Conservation (phyloP, 176 grass and related monocot genomes). For the Hordeum marinum region DNA sequence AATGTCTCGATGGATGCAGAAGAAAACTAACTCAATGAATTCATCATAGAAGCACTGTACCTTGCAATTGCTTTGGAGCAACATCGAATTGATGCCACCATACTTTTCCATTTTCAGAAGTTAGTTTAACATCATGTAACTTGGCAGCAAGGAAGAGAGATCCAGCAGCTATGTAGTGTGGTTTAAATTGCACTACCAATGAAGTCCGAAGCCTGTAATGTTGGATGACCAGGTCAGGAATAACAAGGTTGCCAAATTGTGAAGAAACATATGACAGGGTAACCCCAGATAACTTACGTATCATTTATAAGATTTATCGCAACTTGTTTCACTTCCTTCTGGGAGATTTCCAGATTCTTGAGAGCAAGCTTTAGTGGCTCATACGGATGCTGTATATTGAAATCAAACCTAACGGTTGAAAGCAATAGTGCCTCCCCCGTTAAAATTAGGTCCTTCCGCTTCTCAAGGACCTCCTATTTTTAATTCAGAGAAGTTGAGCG, state of each 20-base stretch:
- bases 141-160: conserved; percentile 42
- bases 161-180: conserved; percentile 57
- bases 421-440: conserved; percentile 60
- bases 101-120: conserved; percentile 28
- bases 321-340: conserved; percentile 47
- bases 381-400: conserved; percentile 62
- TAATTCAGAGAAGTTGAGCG: background rate
- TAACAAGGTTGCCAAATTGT: conserved; percentile 4
- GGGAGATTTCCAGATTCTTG: conserved; percentile 42
- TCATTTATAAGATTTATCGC: conserved; percentile 55
- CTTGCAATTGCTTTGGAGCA: conserved; percentile 43
- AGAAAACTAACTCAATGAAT: background rate
- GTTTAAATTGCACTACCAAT: conserved; percentile 51
- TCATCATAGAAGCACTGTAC: background rate
- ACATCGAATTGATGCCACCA: conserved; percentile 63
- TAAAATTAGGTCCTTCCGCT: conserved; percentile 54
- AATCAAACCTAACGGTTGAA: conserved; percentile 66
- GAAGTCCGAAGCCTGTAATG: conserved; percentile 41
- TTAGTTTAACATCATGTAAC: conserved; percentile 32
- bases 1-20: background rate
- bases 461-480: conserved; percentile 47
- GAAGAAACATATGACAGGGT: conserved; percentile 1
- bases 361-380: conserved; percentile 52
- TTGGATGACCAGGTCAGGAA: conserved; percentile 11
- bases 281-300: conserved; percentile 24